Conservation (phyloP, 352 stramenopile species). For the Albugo laibachii region DNA sequence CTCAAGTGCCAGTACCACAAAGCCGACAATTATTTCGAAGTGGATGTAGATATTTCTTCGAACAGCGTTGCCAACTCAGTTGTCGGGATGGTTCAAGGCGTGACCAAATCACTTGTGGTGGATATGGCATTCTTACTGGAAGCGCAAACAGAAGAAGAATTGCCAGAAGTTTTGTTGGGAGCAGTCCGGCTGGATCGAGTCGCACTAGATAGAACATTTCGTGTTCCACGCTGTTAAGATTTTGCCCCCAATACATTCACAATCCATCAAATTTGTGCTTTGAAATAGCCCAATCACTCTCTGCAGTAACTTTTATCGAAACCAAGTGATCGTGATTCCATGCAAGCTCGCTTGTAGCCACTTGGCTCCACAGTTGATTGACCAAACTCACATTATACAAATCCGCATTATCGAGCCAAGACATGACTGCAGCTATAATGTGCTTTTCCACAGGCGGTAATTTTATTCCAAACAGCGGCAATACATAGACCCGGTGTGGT, state of each 20-base stretch:
- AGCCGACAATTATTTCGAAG: conserved; percentile 88
- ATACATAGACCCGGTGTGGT: conserved; percentile 24
- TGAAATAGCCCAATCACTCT: background rate
- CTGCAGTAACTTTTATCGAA: background rate
- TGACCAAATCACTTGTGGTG: conserved; percentile 77
- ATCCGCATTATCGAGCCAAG: conserved; percentile 50
- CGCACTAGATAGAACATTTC: conserved; percentile 54
- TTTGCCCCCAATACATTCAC: background rate
- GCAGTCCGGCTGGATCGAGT: conserved; percentile 65
- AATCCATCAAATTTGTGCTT: background rate
- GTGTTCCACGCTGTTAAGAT: conserved; percentile 14
- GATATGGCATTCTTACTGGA: conserved; percentile 81
- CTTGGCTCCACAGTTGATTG: conserved; percentile 59
- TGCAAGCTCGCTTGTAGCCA: conserved; percentile 42
- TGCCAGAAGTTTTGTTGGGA: conserved; percentile 65
- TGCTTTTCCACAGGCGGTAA: conserved; percentile 36
- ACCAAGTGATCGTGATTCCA: conserved; percentile 66
- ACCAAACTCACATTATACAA: conserved; percentile 76
- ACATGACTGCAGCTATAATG: conserved; percentile 40
- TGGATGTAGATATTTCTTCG: conserved; percentile 90
- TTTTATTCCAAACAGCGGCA: conserved; percentile 45
- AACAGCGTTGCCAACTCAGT: conserved; percentile 82
- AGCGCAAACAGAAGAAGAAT: conserved; percentile 65
- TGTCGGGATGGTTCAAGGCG: conserved; percentile 75
- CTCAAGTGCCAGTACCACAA: conserved; percentile 80